These are phyloP conservation scores for Sclerotinia nivalis DNA, from an alignment of 2,329 filamentous ascomycete genomes.

Conservation along the genomic window DNA sequence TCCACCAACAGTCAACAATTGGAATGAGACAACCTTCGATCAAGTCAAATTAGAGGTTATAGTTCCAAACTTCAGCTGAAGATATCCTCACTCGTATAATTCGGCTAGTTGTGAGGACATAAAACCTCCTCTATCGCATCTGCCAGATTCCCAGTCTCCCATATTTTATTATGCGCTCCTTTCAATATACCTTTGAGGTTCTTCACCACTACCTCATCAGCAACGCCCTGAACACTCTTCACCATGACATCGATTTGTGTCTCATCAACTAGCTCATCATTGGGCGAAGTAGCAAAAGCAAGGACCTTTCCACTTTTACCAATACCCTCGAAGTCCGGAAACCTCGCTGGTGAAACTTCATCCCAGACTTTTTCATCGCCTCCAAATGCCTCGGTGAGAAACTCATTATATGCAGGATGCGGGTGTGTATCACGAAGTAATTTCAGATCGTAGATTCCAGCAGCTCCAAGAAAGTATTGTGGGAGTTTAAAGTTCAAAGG, in stretches of 20 bases:
- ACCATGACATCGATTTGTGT: conserved; percentile 37
- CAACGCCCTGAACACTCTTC: background rate
- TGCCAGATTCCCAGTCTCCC: conserved; percentile 12
- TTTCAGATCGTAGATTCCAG: conserved; percentile 65
- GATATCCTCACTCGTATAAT: background rate
- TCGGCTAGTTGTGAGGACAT: background rate
- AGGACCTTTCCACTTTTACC: conserved; percentile 26
- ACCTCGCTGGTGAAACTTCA: conserved; percentile 40
- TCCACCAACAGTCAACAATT: background rate
- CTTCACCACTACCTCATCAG: background rate
- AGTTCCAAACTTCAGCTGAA: background rate
- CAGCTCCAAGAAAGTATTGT: conserved; percentile 47
- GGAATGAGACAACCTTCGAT: background rate
- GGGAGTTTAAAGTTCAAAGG: conserved; percentile 7
- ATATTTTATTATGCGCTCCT: conserved; percentile 10
- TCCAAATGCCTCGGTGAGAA: conserved; percentile 48
- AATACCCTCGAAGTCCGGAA: background rate
- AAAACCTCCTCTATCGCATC: background rate
- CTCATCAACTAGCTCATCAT: conserved; percentile 45
- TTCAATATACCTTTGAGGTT: conserved; percentile 16
- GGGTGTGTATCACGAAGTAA: conserved; percentile 29
- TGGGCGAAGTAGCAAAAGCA: conserved; percentile 42
- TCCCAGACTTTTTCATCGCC: conserved; percentile 52
- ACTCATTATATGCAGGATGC: conserved; percentile 31
- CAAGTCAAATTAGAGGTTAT: background rate